Base-by-base conservation (phyloP, 148 eudicot genomes). In the Silene conica region DNA sequence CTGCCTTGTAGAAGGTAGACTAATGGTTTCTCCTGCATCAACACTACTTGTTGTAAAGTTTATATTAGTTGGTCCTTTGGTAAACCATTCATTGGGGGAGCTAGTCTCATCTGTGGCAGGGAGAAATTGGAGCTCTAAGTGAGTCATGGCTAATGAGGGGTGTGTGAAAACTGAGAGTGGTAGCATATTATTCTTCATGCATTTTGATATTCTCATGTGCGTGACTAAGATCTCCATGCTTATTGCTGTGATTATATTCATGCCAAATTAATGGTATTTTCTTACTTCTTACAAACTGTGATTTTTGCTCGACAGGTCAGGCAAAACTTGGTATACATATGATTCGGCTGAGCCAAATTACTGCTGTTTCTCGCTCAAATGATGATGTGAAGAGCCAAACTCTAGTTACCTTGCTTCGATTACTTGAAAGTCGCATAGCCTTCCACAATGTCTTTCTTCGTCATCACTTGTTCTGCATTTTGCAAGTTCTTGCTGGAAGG, bases 401-500 rank as follows among this genome's bases (percentile, higher is more conserved):
- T 63, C 98, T 94, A 34, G 93, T 85, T 46, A 79, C 97, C 45
- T 82, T 94, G 81, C 92, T 94, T 72, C 90, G 92, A 64, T 77
- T 89, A 73, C 96, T 94, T 71, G 98, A 94, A 82, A 85, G 97
- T 67, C 88, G 86, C 14, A 45, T 81, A 77, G 92, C 96, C 56
- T 92, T 92, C 77, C 85, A 85, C 83, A 94, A 94, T 80, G 83
- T 90, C 71, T 75, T 71, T 64, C 96, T 94, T 67, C 90, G 98
- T 31, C 98, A 94, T 85, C 87, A 92, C 81, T 57, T 94, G 62
- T 94, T 89, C 89, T 89, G 97, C 89, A 88, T 87, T 68, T 86
- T 94, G 78, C 98, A 94, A 85, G 98, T 89, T 63, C 87, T 94
- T 69, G 93, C 96, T 16, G 89, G 97, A 82, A 94, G 98, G 98